These are phyloP conservation scores for Cephalotrichum gorgonifer DNA, from an alignment of 2,329 filamentous ascomycete genomes.

Conservation along the genomic window DNA sequence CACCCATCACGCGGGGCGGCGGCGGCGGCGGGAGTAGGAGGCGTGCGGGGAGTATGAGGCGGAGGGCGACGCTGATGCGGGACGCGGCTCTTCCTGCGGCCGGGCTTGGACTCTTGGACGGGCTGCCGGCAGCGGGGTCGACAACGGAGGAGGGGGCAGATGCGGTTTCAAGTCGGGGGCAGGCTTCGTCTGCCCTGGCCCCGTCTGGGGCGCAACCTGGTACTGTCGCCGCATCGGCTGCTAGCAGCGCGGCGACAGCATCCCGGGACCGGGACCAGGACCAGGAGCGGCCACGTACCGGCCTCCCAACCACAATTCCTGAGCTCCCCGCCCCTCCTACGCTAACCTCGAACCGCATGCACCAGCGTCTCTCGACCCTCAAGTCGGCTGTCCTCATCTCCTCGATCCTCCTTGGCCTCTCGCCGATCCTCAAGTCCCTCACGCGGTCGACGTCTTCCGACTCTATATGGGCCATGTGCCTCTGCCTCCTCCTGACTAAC, in stretches of 20 bases:
- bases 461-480: constrained; percentile 95
- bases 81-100: not conserved
- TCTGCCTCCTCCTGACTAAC: constrained; percentile 87
- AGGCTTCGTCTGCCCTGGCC: constrained; percentile 15
- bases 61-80: constrained; percentile 4
- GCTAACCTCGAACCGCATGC: constrained; percentile 28
- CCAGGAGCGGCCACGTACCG: constrained; percentile 6
- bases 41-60: constrained; percentile 13
- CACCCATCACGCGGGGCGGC: constrained; percentile 20
- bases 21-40: constrained; percentile 26
- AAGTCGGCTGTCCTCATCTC: constrained; percentile 93
- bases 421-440: constrained; percentile 92
- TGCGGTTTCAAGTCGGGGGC: not conserved
- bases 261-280: constrained; percentile 10
- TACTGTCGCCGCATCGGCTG: no score
- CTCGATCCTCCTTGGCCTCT: constrained; percentile 81
- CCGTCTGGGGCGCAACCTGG: constrained; percentile 30
- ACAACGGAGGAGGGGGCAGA: constrained; percentile 5
- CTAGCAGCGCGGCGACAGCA: constrained; percentile 9
- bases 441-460: constrained; percentile 86
- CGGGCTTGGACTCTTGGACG: constrained; percentile 3
- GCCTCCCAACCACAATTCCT: constrained; percentile 8
- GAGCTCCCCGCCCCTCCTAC: constrained; percentile 13
- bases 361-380: constrained; percentile 61
- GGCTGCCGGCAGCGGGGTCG: no score